phyloP scores from a whole-genome alignment of 1,284 basidiomycete genomes.

The Cryptococcus wingfieldii region DNA sequence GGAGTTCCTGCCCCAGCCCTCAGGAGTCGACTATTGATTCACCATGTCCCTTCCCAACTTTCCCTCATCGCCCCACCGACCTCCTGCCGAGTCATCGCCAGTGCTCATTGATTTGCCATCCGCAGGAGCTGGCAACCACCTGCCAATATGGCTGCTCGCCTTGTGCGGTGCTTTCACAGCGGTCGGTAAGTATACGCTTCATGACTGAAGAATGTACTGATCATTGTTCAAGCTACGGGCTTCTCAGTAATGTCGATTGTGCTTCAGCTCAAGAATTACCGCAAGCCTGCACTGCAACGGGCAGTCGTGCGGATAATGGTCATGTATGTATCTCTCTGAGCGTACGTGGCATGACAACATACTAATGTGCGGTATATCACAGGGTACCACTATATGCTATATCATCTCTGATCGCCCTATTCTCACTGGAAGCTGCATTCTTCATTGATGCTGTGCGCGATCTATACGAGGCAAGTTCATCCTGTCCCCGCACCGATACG shows the following conservation, averaged over 20 bases:
- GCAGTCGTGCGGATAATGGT: constrained; percentile 95
- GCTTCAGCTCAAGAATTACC: constrained; percentile 84
- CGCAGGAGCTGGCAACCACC: constrained; percentile 38
- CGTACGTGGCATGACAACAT: not conserved
- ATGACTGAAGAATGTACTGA: not conserved
- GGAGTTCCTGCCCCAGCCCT: too few species aligned
- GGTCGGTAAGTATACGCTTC: constrained; percentile 33
- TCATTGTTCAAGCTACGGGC: constrained; percentile 57
- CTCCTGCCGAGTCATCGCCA: constrained; percentile 7
- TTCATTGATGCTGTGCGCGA: constrained; percentile 93
- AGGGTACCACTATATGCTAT: constrained; percentile 86
- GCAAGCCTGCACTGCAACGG: constrained; percentile 70
- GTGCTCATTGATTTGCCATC: constrained; percentile 15
- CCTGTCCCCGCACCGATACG: not conserved
- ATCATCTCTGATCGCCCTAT: constrained; percentile 85
- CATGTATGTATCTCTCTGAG: constrained; percentile 55
- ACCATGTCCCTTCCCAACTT: constrained; percentile 41
- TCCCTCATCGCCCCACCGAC: constrained; percentile 15
- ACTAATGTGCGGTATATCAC: not conserved
- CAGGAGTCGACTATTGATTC: too few species aligned
- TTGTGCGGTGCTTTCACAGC: constrained; percentile 45
- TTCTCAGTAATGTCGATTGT: constrained; percentile 79
- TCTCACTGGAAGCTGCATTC: constrained; percentile 91
- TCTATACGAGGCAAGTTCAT: constrained; percentile 77
- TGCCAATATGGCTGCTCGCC: constrained; percentile 42